Conservation (phyloP, 2,329 filamentous ascomycete species). For the Clarireedia hainanense region DNA sequence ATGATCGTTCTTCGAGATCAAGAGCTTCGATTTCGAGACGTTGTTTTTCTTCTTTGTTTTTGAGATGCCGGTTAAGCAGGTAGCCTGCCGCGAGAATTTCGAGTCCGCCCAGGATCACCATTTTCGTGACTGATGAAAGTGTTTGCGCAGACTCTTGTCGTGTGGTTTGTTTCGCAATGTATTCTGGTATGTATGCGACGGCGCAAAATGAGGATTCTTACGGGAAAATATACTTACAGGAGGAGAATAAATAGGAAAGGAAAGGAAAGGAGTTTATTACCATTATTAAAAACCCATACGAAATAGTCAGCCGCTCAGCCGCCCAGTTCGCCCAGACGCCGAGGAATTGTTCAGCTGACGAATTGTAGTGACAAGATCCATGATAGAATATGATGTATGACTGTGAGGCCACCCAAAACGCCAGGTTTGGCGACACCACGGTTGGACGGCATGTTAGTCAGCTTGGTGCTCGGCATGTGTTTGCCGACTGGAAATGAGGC, state of each 20-base stretch:
- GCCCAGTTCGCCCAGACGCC: not conserved
- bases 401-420: too few relatives aligned
- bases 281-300: not conserved
- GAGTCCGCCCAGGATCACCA: conserved; percentile 43
- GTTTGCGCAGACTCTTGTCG: not conserved
- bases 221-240: not conserved
- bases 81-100: conserved; percentile 27
- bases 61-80: conserved; percentile 24
- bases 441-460: too few relatives aligned
- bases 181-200: not conserved
- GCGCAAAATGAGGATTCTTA: not conserved
- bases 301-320: not conserved
- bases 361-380: not conserved
- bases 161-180: not conserved
- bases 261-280: not conserved
- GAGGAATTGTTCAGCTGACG: not conserved
- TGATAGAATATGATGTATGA: not conserved
- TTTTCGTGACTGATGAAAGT: not conserved
- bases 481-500: too few relatives aligned
- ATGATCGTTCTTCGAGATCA: conserved; percentile 12
- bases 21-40: conserved; percentile 23
- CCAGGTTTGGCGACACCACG: too few relatives aligned
- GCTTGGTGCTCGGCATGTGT: too few relatives aligned
- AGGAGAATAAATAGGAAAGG: not conserved
- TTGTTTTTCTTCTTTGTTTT: conserved; percentile 29